These are phyloP conservation scores for Amanita pseudoporphyria DNA, from an alignment of 768 basidiomycete species.

Conservation along the genomic window DNA sequence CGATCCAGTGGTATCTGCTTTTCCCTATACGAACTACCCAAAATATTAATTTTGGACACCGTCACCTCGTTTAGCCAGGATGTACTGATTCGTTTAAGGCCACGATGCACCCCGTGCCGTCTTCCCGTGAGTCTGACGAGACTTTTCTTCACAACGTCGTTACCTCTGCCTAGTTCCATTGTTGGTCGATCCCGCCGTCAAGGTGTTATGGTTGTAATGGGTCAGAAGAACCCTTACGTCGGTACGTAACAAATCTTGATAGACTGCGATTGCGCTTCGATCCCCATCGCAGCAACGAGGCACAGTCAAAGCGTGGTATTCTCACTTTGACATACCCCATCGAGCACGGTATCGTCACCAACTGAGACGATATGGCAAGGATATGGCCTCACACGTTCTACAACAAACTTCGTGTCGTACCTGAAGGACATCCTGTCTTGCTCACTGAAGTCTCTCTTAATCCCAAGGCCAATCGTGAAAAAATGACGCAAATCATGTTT, in stretches of 20 bases:
- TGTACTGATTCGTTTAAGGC: no score
- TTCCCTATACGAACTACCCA: no score
- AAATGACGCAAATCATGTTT: no score
- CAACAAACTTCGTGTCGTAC: constrained; percentile 87
- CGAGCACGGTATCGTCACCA: no score
- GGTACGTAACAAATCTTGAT: no score
- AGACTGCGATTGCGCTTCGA: constrained; percentile 5
- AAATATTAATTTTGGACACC: no score
- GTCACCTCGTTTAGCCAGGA: no score
- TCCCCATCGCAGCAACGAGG: constrained; percentile 59
- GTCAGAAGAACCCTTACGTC: constrained; percentile 93
- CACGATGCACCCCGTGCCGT: constrained; percentile 90
- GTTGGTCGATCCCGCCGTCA: constrained; percentile 92
- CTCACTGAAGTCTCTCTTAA: no score
- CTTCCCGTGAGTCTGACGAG: constrained; percentile 90
- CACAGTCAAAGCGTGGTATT: constrained; percentile 93
- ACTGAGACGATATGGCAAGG: constrained; percentile 99
- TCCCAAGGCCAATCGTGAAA: constrained; percentile 88
- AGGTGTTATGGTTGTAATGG: constrained; percentile 97
- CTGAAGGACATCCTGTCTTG: constrained; percentile 93
- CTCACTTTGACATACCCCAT: constrained; percentile 90
- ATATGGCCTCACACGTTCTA: no score
- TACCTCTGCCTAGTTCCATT: constrained; percentile 51
- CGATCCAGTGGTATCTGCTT: no score
- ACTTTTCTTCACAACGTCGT: neutral